These are phyloP conservation scores for Epichloe baconii DNA, from an alignment of 2,329 filamentous ascomycete species.

Conservation along the genomic window DNA sequence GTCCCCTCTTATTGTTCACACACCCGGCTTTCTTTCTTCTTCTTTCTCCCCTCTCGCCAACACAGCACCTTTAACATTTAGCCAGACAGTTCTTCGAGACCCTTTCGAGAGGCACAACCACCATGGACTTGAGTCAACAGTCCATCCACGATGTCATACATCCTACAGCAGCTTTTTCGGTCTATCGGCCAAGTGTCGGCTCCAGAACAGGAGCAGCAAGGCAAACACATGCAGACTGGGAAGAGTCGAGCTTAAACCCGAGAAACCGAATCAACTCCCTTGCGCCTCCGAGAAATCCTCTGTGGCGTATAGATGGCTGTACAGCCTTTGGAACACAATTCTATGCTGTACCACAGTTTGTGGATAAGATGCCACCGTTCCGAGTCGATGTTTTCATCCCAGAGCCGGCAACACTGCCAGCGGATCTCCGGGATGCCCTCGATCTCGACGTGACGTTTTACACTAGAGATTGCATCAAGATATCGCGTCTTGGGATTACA, in stretches of 20 bases:
- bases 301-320: slow-evolving; percentile 48
- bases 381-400: slow-evolving; percentile 47
- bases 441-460: slow-evolving; percentile 39
- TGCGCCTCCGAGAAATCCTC: slow-evolving; percentile 25
- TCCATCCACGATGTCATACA: slow-evolving; percentile 44
- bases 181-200: background rate
- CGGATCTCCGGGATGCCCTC: slow-evolving; percentile 31
- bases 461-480: slow-evolving; percentile 34
- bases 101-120: slow-evolving; percentile 2
- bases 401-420: slow-evolving; percentile 29
- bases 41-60: background rate
- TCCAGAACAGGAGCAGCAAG: slow-evolving; percentile 1
- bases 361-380: slow-evolving; percentile 31
- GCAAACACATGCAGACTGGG: slow-evolving; percentile 23
- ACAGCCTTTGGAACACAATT: slow-evolving; percentile 44
- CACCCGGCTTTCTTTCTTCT: background rate
- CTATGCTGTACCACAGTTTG: slow-evolving; percentile 41
- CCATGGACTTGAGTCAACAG: slow-evolving; percentile 40
- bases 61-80: background rate
- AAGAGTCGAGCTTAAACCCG: slow-evolving; percentile 39
- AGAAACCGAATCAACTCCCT: slow-evolving; percentile 49
- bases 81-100: background rate
- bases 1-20: too few species aligned
- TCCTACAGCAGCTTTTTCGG: slow-evolving; percentile 40
- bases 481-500: slow-evolving; percentile 37